These are phyloP conservation scores for Penicillium coprophilum DNA, from an alignment of 495 filamentous ascomycete species.

Conservation along the genomic window DNA sequence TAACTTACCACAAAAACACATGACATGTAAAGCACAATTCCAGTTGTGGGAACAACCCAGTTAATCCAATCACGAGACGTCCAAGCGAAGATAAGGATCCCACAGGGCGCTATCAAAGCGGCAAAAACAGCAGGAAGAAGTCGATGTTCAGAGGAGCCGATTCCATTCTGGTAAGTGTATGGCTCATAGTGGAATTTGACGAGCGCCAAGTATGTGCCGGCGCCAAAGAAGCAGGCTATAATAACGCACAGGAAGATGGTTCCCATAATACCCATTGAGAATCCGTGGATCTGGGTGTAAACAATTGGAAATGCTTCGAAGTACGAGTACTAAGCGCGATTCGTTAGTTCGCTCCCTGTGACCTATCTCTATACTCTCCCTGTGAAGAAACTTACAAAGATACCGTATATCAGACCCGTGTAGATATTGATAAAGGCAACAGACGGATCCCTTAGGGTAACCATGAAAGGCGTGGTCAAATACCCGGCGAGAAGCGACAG, in stretches of 20 bases:
- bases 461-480: conserved; percentile 4
- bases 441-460: conserved; percentile 43
- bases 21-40: conserved; percentile 53
- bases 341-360: too few species aligned
- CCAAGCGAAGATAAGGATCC: conserved; percentile 64
- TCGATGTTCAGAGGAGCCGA: conserved; percentile 38
- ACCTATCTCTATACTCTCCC: too few species aligned
- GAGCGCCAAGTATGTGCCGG: conserved; percentile 6
- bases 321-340: conserved; percentile 42
- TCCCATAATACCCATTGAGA: conserved; percentile 43
- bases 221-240: conserved; percentile 13
- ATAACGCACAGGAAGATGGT: conserved; percentile 49
- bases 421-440: conserved; percentile 51
- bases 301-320: conserved; percentile 54
- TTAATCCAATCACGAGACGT: conserved; percentile 52
- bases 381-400: conserved; percentile 15
- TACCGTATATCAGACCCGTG: conserved; percentile 46
- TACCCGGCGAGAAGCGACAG: conserved; percentile 19
- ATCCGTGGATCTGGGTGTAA: conserved; percentile 45
- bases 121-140: conserved; percentile 57
- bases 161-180: background rate
- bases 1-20: conserved; percentile 53
- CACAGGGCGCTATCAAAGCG: conserved; percentile 51
- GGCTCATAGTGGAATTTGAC: conserved; percentile 14
- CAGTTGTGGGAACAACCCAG: conserved; percentile 60